These are phyloP conservation scores for Ambrosia trifida DNA, from an alignment of 129 eudicot genomes.

Conservation along the genomic window DNA sequence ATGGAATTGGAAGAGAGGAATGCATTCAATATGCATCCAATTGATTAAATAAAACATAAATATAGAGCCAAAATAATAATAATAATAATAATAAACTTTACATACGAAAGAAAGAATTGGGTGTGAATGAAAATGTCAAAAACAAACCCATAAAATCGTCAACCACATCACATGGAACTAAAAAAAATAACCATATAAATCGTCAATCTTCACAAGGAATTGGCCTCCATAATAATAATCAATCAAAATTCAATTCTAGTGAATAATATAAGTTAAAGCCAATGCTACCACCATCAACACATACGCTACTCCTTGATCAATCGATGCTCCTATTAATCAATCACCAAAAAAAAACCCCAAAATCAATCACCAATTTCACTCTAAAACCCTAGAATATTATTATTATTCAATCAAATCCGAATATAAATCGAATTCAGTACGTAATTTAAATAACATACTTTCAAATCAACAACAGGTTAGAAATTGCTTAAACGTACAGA, in stretches of 20 bases:
- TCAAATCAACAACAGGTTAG: no score
- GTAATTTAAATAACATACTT: no score
- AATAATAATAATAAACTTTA: slow-evolving; percentile 22
- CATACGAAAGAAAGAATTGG: slow-evolving; percentile 32
- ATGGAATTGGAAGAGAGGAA: no score
- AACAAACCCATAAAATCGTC: slow-evolving; percentile 30
- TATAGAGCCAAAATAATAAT: background rate
- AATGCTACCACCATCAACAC: slow-evolving; percentile 79
- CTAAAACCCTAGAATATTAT: background rate
- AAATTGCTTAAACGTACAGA: no score
- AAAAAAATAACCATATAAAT: slow-evolving; percentile 9
- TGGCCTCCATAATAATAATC: no score
- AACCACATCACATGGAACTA: background rate
- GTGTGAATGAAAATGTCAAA: slow-evolving; percentile 29
- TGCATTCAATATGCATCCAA: slow-evolving; percentile 16
- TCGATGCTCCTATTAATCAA: slow-evolving; percentile 56
- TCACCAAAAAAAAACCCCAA: slow-evolving; percentile 10
- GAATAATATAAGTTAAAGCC: slow-evolving; percentile 81
- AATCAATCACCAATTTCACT: slow-evolving; percentile 12
- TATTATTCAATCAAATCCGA: background rate
- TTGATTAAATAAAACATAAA: slow-evolving; percentile 4
- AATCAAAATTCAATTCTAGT: slow-evolving; percentile 35
- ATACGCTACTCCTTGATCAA: slow-evolving; percentile 82
- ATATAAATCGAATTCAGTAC: no score
- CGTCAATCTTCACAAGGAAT: background rate